Percentiles rank a stretch among this genome's conserved stretches.
Conservation (phyloP, 129 eudicot species). For the Centrapalus pauciflorus region DNA sequence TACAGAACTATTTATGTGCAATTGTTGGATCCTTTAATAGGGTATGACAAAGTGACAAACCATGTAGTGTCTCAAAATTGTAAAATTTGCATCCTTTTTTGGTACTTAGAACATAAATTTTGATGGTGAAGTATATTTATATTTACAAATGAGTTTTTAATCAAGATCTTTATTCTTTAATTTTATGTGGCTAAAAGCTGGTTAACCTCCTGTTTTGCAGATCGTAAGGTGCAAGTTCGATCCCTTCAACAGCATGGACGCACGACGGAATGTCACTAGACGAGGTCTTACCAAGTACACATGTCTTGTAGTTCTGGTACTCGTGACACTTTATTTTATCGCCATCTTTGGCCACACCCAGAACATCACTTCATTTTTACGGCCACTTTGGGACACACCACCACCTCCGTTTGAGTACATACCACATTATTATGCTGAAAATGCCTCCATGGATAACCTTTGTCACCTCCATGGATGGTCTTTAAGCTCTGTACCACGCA, state of each 20-base stretch:
- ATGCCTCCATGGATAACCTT: constrained; percentile 61
- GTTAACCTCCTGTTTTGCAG: constrained; percentile 14
- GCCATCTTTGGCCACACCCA: constrained; percentile 43
- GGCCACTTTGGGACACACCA: constrained; percentile 96
- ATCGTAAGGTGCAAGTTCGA: constrained; percentile 10
- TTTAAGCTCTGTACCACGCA: constrained; percentile 61
- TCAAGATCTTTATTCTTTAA: background rate
- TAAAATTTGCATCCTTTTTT: background rate
- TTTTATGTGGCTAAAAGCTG: background rate
- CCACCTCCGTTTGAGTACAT: constrained; percentile 62
- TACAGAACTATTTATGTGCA: no score
- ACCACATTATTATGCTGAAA: constrained; percentile 88
- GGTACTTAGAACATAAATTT: background rate
- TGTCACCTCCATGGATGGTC: constrained; percentile 92
- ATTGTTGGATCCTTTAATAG: background rate
- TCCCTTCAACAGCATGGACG: constrained; percentile 42
- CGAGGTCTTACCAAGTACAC: constrained; percentile 26
- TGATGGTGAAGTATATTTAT: background rate
- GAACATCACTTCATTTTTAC: constrained; percentile 70
- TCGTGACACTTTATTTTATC: constrained; percentile 33
- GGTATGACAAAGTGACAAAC: background rate
- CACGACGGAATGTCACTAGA: constrained; percentile 31
- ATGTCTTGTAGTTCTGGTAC: constrained; percentile 32
- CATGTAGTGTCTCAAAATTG: no score
- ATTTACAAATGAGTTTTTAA: background rate